phyloP scores from a whole-genome alignment of 2,329 filamentous ascomycete species.

The Beauveria sp. region DNA sequence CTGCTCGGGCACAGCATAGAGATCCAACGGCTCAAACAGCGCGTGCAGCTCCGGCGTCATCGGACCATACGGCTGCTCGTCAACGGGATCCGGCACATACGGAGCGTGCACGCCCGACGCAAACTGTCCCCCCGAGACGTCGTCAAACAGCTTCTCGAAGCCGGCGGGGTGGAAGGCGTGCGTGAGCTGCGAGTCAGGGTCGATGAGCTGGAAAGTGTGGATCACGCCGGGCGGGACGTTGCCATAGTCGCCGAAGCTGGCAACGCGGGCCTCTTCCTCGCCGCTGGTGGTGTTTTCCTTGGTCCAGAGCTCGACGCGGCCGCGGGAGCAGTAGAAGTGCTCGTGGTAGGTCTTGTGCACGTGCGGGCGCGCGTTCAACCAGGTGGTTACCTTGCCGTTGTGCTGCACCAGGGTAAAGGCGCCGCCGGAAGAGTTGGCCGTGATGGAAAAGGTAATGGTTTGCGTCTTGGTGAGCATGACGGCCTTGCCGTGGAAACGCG shows the following conservation, averaged over 20 bases:
- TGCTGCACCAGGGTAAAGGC: slow-evolving; percentile 19
- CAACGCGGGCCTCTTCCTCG: slow-evolving; percentile 16
- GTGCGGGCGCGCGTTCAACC: slow-evolving; percentile 16
- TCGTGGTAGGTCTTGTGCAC: slow-evolving; percentile 15
- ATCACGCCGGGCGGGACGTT: slow-evolving; percentile 16
- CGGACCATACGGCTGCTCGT: slow-evolving; percentile 14
- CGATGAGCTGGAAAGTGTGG: slow-evolving; percentile 18
- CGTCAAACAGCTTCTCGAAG: slow-evolving; percentile 17
- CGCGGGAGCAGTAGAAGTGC: slow-evolving; percentile 18
- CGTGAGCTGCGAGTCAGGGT: slow-evolving; percentile 17
- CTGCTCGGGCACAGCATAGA: slow-evolving; percentile 12
- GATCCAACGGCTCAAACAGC: slow-evolving; percentile 12
- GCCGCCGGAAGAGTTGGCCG: slow-evolving; percentile 17
- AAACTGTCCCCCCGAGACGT: slow-evolving; percentile 12
- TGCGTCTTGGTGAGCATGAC: slow-evolving; percentile 16
- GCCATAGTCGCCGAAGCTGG: slow-evolving; percentile 16
- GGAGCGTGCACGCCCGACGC: slow-evolving; percentile 11
- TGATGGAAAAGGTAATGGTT: slow-evolving; percentile 18
- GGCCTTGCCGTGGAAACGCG: slow-evolving; percentile 17
- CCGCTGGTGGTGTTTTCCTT: slow-evolving; percentile 12
- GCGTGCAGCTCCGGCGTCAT: slow-evolving; percentile 12
- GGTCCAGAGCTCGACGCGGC: slow-evolving; percentile 17
- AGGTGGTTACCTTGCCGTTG: slow-evolving; percentile 13
- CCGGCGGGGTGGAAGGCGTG: slow-evolving; percentile 18
- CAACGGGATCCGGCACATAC: slow-evolving; percentile 12